Conservation (phyloP, 768 basidiomycete species). For the Lactarius sanguifluus region DNA sequence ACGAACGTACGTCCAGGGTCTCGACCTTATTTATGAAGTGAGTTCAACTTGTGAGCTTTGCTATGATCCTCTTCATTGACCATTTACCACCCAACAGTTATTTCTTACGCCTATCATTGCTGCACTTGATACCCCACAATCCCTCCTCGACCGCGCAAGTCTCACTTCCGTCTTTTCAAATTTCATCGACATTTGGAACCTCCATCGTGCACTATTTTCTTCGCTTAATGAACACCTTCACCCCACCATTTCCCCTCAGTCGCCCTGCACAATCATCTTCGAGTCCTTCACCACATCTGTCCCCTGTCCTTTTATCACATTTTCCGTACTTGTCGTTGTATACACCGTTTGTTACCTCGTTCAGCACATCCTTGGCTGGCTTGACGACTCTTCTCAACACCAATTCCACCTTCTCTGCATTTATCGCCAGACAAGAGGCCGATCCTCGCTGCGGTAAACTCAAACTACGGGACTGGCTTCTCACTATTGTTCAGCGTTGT, state of each 20-base stretch:
- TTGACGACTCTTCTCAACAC: conserved; percentile 56
- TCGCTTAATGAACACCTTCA: conserved; percentile 52
- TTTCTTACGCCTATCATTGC: conserved; percentile 79
- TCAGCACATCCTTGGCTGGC: conserved; percentile 61
- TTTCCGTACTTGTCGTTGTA: conserved; percentile 89
- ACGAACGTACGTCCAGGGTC: conserved; percentile 73
- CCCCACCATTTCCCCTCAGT: conserved; percentile 16
- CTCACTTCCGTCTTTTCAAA: conserved; percentile 81
- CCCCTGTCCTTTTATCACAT: conserved; percentile 69
- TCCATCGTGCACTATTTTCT: conserved; percentile 72
- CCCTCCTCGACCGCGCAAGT: conserved; percentile 65
- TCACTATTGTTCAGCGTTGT: conserved; percentile 85
- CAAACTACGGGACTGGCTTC: conserved; percentile 78
- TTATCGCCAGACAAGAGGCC: conserved; percentile 62
- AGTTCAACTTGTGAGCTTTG: conserved; percentile 32
- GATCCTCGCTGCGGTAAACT: conserved; percentile 72
- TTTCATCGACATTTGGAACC: conserved; percentile 90
- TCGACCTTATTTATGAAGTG: conserved; percentile 81
- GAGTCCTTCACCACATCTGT: conserved; percentile 45
- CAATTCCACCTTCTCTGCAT: conserved; percentile 57
- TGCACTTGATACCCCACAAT: conserved; percentile 65
- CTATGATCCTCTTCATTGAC: conserved; percentile 2
- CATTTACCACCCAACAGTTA: conserved; percentile 48
- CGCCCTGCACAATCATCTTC: conserved; percentile 22
- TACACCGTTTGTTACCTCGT: conserved; percentile 80